Evolutionary conservation across 805 yeast species (phyloP), one percentile per base, ranked within the genome.

Genomic region (Ogataea siamensis): DNA sequence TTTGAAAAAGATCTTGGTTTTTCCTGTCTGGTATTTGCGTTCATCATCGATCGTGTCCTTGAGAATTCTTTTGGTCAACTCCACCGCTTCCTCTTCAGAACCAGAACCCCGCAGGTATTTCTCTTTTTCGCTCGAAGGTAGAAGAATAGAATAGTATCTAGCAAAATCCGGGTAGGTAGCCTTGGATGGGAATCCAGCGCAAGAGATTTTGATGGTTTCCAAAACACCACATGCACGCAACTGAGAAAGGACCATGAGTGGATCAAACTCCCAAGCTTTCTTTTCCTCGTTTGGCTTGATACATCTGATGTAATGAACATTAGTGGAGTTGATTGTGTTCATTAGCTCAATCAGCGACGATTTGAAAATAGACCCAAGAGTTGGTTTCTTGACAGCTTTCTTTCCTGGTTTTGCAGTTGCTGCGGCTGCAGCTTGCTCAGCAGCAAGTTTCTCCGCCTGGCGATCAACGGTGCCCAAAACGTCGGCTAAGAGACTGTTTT

Each of bases 151-250:
- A 60, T 88, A 91, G 55, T 96, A 77, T 46, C 80, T 76, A 13
- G 88, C 95, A 68, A 91, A 91, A 58, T 93, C 98, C 36, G 82
- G 88, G 58, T 87, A 93, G 2, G 95, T 78, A 88, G 96, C 87
- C 58, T 97, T 74, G 0, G 96, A 83, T 12, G 99, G 99, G 74
- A 89, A 91, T 27, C 99, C 99, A 34, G 96, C 97, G 67, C 97
- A 89, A 2, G 97, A 89, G 32, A 91, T 91, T 55, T 96, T 73
- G 57, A 91, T 91, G 2, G 99, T 93, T 61, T 93, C 99, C 51
- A 91, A 71, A 32, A 91, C 98, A 83, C 99, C 99, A 71, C 99
- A 91, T 5, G 99, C 99, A 60, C 99, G 78, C 46, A 91, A 73
- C 64, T 91, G 99, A 5, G 95, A 83, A 44, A 93, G 71, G 10